Base-by-base conservation (phyloP, 169 alveolate genomes). In the Plasmodium ovale region DNA sequence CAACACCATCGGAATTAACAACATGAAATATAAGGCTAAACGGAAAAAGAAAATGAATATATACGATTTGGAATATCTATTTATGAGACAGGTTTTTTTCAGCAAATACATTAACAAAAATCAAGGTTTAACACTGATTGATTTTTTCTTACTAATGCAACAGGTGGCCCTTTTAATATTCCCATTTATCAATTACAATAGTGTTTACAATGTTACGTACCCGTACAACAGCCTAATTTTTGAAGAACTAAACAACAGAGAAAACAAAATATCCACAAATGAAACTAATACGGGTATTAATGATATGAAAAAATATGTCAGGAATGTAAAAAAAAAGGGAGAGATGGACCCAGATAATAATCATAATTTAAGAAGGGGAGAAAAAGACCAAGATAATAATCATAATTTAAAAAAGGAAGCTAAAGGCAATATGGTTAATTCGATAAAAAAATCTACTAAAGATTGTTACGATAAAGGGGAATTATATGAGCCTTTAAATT, bases 41-140 rank as follows among this genome's bases (percentile, higher is more conserved):
- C 54, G 68, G 59, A 68, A 60, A 35, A 85, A 68, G 33, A 85
- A 85, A 85, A 85, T 85, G 91, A 85, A 85, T 51, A 69, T 85
- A 0, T 85, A 85, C 25, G 91, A 85, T 62, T 31, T 85, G 58
- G 91, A 85, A 42, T 85, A 68, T 39, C 69, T 85, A 85, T 85
- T 44, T 68, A 85, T 60, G 23, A 67, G 91, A 49, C 91, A 85
- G 69, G 77, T 85, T 12, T 85, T 69, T 60, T 85, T 85, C 37
- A 85, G 87, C 58, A 85, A 85, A 59, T 85, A 85, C 49, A 85
- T 85, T 53, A 85, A 85, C 91, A 85, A 85, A 58, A 85, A 69
- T 59, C 87, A 68, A 69, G 91, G 91, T 6, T 85, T 85, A 85
- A 85, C 91, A 54, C 53, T 85, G 14, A 85, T 85, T 62, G 91